Base-by-base conservation (phyloP, 2,329 filamentous ascomycete genomes). In the Penicillium aurantiogriseum region DNA sequence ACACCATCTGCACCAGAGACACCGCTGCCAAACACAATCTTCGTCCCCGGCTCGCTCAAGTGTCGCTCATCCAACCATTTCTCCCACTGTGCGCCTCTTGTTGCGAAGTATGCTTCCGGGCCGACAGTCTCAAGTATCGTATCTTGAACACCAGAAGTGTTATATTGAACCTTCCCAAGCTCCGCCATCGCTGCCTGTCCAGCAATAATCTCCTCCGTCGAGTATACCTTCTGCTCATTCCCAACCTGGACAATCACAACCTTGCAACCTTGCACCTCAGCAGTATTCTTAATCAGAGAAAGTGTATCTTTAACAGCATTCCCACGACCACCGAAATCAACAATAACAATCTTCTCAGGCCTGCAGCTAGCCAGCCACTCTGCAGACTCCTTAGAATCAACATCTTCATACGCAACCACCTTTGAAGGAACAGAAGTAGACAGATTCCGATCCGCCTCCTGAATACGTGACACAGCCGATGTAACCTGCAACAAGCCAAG, bases 401-500 rank as follows among this genome's bases (percentile, higher is more conserved):
- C 33, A 25, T 58, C 27, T 2, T 5, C 17, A 46, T 66, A 65
- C 0, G 42, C 21, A n/a, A 66, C 44, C 2, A 47, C 44, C 36
- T 54, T 57, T 1, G 57, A 57, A 5, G 58, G 38, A 45, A 61
- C 54, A 29, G 36, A 8, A 5, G 50, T 39, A 11, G 44, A 25
- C 1, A 43, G 2, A 17, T 47, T 57, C n/a, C 48, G 36, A 17
- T 47, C 57, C n/a, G 56, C 59, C 21, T 62, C 48, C 3, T 31
- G 11, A 0, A 65, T 40, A 2, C 52, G 39, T 10, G 50, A 58
- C 2, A 65, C 63, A 2, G 63, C 51, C 0, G 67, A 67, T 1
- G 68, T 72, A 2, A 70, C 58, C 47, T 74, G 67, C 27, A 74
- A 54, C 2, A 72, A 55, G 0, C 59, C 69, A 5, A 67, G 31